These are phyloP conservation scores for Yamadazyma paraphyllophila DNA, from an alignment of 805 yeast genomes.

Conservation along the genomic window DNA sequence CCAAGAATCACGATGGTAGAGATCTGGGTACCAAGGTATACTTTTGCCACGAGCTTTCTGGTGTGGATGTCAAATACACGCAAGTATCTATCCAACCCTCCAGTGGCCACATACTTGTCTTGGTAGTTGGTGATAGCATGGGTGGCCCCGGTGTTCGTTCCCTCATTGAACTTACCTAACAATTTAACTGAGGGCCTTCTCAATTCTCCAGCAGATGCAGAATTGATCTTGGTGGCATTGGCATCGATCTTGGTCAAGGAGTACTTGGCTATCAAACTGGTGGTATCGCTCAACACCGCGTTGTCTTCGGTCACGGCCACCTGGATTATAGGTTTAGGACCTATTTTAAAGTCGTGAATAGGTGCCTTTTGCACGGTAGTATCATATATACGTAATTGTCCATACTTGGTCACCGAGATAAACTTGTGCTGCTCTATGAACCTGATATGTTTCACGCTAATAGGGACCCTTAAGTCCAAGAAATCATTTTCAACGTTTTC, in stretches of 20 bases:
- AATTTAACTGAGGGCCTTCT: slow-evolving; percentile 48
- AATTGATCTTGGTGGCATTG: slow-evolving; percentile 32
- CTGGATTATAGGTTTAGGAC: slow-evolving; percentile 53
- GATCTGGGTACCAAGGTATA: slow-evolving; percentile 73
- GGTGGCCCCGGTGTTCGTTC: slow-evolving; percentile 62
- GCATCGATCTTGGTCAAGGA: slow-evolving; percentile 34
- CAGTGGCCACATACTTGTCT: slow-evolving; percentile 58
- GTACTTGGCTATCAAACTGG: slow-evolving; percentile 58
- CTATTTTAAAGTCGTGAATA: slow-evolving; percentile 48
- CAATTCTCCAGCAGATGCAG: slow-evolving; percentile 48
- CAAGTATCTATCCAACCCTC: slow-evolving; percentile 85
- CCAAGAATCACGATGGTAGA: slow-evolving; percentile 46
- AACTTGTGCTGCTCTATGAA: slow-evolving; percentile 45
- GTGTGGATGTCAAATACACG: slow-evolving; percentile 67
- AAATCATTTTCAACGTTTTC: slow-evolving; percentile 81
- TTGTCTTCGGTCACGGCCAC: slow-evolving; percentile 36
- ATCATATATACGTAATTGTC: slow-evolving; percentile 74
- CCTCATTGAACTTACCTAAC: slow-evolving; percentile 58
- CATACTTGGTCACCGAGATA: slow-evolving; percentile 68
- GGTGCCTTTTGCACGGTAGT: slow-evolving; percentile 71
- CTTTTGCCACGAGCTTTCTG: slow-evolving; percentile 64
- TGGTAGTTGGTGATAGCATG: slow-evolving; percentile 58
- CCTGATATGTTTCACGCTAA: slow-evolving; percentile 66
- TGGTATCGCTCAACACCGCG: slow-evolving; percentile 71
- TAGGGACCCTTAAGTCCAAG: slow-evolving; percentile 76